Base-by-base conservation (phyloP, 2,329 filamentous ascomycete genomes). In the Colletotrichum lini region DNA sequence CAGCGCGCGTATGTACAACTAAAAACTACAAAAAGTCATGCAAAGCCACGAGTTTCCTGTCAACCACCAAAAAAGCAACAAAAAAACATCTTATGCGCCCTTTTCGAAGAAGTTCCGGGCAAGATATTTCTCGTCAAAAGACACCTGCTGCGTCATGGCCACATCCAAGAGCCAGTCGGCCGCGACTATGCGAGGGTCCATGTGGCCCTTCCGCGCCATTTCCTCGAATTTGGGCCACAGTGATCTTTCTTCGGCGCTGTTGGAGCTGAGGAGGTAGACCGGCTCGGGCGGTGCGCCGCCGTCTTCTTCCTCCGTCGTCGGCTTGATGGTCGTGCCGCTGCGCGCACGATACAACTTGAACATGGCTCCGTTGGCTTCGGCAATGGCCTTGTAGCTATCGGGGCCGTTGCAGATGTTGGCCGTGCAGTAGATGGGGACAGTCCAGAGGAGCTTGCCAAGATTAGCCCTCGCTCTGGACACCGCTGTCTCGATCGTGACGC, bases 81-180 rank as follows among this genome's bases (percentile, higher is more conserved):
- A 26, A 26, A 26, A 26, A 26, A n/a, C 35, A 15, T 9, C 40
- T 18, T 26, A 67, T 13, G 16, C 35, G 23, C 40, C 35, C 18
- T 53, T 52, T 67, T 77, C 75, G 73, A 83, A 84, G 76, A 83
- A 86, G 67, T 84, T 84, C 58, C 80, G 80, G 40, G 84, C 83
- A 60, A 91, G 79, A 78, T 94, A 94, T 75, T 86, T 88, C 50
- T 91, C 83, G 67, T 91, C 85, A 80, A 90, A 92, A n/a, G 86
- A 85, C 73, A 96, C 84, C 80, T 94, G 87, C 82, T 99, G 96
- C 76, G 90, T 91, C 93, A 99, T 96, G 5, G 94, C 94, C 71
- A 95, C 91, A 77, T 95, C 92, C 68, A 99, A 84, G 76, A 99
- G 81, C 96, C 96, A 99, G 79, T 99, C 95, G 3, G 93, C 89